A percentile compares a stretch with the other conserved stretches of the same genome.
phyloP scores from a whole-genome alignment of 2,329 filamentous ascomycete genomes.

The Lachnellula occidentalis region DNA sequence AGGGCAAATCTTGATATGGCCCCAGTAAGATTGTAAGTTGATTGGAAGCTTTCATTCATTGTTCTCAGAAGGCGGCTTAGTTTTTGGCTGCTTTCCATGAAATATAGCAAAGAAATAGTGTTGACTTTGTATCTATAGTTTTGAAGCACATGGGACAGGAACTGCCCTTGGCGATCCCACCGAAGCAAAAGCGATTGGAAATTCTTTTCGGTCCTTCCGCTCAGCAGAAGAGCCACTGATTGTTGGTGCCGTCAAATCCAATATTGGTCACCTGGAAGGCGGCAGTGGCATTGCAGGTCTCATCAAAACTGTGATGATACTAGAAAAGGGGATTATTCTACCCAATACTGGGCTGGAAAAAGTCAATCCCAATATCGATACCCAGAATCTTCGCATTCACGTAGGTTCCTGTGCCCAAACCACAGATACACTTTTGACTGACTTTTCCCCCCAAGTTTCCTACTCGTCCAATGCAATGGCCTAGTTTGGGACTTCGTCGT shows the following conservation, averaged over 20 bases:
- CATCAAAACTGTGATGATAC: conserved; percentile 12
- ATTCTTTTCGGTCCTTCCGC: not conserved
- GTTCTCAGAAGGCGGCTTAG: too few species aligned
- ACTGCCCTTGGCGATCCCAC: not conserved
- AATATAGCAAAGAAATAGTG: too few species aligned
- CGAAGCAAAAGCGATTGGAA: not conserved
- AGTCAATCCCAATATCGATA: conserved; percentile 14
- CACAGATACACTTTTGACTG: not conserved
- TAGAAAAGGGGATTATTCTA: conserved; percentile 30
- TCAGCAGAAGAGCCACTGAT: not conserved
- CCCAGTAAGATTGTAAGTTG: not conserved
- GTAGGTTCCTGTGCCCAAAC: conserved; percentile 5
- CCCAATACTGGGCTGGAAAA: not conserved
- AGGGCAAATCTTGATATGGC: not conserved
- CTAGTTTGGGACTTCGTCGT: conserved; percentile 8
- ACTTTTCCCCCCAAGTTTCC: conserved; percentile 7
- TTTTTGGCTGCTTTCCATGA: too few species aligned
- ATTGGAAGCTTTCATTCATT: too few species aligned
- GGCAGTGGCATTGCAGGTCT: conserved; percentile 14
- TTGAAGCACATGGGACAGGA: conserved; percentile 10
- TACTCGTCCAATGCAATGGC: conserved; percentile 6
- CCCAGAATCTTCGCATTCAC: conserved; percentile 29
- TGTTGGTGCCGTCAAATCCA: conserved; percentile 5
- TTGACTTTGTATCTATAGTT: not conserved
- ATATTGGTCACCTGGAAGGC: conserved; percentile 24